These are phyloP conservation scores for Annona squamosa DNA, from an alignment of 164 flowering plant genomes.

Conservation along the genomic window DNA sequence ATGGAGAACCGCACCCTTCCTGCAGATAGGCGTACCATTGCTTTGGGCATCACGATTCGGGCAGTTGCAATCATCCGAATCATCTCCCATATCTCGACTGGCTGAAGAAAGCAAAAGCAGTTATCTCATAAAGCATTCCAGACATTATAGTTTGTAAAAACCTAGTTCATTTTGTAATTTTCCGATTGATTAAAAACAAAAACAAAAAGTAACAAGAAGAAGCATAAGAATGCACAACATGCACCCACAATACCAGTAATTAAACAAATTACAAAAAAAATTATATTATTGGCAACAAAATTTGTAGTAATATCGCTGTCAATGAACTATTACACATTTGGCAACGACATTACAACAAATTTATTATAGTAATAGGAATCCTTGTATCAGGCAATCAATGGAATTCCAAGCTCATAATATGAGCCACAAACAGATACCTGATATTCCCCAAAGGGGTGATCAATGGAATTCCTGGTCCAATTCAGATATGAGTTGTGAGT, in stretches of 20 bases:
- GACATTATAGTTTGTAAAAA: background rate
- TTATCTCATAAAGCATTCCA: background rate
- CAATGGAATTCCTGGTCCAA: too few species aligned
- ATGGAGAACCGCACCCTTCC: constrained; percentile 90
- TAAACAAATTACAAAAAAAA: too few species aligned
- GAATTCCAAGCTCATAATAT: too few species aligned
- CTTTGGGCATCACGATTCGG: constrained; percentile 90
- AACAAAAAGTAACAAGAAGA: background rate
- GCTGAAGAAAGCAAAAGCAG: constrained; percentile 38
- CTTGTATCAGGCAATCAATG: too few species aligned
- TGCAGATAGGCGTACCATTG: constrained; percentile 96
- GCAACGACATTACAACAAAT: too few species aligned
- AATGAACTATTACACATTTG: too few species aligned
- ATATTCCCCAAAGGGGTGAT: too few species aligned
- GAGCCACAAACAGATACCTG: too few species aligned
- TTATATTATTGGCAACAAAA: too few species aligned
- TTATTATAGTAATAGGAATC: too few species aligned
- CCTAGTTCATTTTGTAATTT: background rate
- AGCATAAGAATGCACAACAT: background rate
- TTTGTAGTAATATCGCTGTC: too few species aligned
- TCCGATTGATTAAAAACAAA: background rate
- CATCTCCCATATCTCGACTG: constrained; percentile 99
- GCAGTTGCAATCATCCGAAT: constrained; percentile 94
- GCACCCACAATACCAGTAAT: background rate
- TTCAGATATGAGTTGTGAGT: too few species aligned